A percentile compares a stretch with the other conserved stretches of the same genome.
phyloP scores from a whole-genome alignment of 768 basidiomycete genomes.

The Boletus vinaceobasis region DNA sequence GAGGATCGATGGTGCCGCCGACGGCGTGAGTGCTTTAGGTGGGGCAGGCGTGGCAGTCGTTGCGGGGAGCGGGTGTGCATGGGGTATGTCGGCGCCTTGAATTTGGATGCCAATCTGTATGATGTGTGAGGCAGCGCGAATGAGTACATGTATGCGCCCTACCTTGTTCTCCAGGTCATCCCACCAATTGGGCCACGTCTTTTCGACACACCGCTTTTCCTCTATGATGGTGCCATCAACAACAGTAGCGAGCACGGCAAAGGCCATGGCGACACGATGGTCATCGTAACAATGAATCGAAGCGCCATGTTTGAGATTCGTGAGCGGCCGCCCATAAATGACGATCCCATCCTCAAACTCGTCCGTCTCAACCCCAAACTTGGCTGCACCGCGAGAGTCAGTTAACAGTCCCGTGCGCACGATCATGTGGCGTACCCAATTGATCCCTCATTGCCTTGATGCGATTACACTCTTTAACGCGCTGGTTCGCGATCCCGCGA shows the following conservation, averaged over 20 bases:
- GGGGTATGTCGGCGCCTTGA: constrained; percentile 75
- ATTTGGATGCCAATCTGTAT: constrained; percentile 83
- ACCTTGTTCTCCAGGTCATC: constrained; percentile 97
- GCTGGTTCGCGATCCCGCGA: constrained; percentile 93
- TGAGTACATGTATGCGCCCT: constrained; percentile 2
- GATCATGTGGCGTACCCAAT: constrained; percentile 57
- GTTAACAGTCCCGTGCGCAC: too few relatives aligned
- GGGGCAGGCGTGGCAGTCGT: constrained; percentile 40
- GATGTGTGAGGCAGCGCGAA: neutral
- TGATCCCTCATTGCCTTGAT: constrained; percentile 97
- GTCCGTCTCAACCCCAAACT: constrained; percentile 89
- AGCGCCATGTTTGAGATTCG: constrained; percentile 60
- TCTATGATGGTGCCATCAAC: constrained; percentile 78
- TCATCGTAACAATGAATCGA: constrained; percentile 97
- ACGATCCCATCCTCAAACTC: constrained; percentile 94
- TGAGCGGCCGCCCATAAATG: constrained; percentile 72
- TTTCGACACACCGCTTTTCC: constrained; percentile 97
- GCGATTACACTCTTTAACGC: constrained; percentile 97
- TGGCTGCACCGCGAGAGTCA: constrained; percentile 48
- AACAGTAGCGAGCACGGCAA: constrained; percentile 80
- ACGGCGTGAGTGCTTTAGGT: constrained; percentile 15
- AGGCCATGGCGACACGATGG: constrained; percentile 98
- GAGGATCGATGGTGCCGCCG: constrained; percentile 57
- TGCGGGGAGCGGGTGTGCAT: constrained; percentile 29
- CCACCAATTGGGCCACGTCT: constrained; percentile 99